phyloP scores from a whole-genome alignment of 225 moss, liverwort and hornwort genomes.

The Rhytidiadelphus loreus region DNA sequence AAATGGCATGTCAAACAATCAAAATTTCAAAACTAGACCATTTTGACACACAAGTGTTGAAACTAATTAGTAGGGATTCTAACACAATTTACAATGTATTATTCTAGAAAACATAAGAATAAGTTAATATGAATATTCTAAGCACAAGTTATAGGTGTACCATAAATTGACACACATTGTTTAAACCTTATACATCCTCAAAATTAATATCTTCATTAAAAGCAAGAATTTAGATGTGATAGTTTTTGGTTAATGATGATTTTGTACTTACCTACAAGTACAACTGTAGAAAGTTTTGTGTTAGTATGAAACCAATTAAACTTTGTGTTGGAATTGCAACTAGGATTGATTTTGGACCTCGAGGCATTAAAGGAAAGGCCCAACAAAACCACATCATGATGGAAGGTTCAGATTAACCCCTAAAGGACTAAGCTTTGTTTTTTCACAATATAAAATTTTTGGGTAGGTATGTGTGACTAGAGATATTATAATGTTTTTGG shows the following conservation, averaged over 20 bases:
- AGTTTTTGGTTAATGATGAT: no score
- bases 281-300: no score
- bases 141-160: neutral
- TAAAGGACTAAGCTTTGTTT: no score
- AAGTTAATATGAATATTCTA: neutral
- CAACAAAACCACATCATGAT: rapidly evolving
- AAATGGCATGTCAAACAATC: neutral
- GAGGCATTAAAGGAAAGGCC: neutral
- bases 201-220: neutral
- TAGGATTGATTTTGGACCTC: no score
- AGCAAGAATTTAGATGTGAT: neutral
- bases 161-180: rapidly evolving
- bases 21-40: neutral
- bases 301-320: no score
- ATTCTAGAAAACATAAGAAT: neutral
- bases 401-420: neutral
- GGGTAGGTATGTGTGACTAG: no score
- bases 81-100: neutral
- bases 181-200: neutral
- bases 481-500: no score
- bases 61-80: rapidly evolving
- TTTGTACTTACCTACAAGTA: no score
- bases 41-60: neutral
- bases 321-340: no score
- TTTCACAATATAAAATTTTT: no score